Evolutionary conservation across 2,329 filamentous ascomycete species (phyloP), one percentile per base, ranked within the genome.

Genomic region (Arthrobotrys sphaeroides): DNA sequence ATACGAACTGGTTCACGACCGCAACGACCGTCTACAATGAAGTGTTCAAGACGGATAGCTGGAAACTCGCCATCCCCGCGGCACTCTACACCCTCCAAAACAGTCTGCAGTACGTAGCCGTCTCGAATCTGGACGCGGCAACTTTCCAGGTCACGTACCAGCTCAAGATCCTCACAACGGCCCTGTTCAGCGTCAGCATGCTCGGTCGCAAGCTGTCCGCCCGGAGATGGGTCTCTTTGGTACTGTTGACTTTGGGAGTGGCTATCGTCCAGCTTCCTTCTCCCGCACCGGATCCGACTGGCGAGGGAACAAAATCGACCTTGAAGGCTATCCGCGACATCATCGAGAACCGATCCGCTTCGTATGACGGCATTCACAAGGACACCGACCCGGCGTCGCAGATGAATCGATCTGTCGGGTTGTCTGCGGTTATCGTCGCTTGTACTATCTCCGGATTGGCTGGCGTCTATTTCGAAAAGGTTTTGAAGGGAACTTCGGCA

Each of bases 71-170:
- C 6, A 89, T 98, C 43, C 95, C 94, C 0, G 95, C 94, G 2
- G 87, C 89, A 3, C 85, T 98, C 1, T 98, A 97, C 81, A 97
- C 94, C 0, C 82, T 97, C 26, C 93, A 97, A 80, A 98, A 97
- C 81, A 91, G 91, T n/a, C 84, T 98, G 64, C 93, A 97, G 82
- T 99, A 97, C 81, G 88, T 96, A 61, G 94, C 93, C 0, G 89
- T 97, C 9, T 93, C 92, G 76, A 97, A 98, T 79, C 83, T 98
- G 79, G 93, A 96, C 80, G 91, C 94, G 0, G 93, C 95, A 3
- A 93, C 94, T 64, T 98, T 97, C 81, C 94, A 97, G 82, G 90
- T 97, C 73, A 88, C 95, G 24, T 96, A 95, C 82, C 94, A 99
- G 83, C 85, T 98, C 70, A 97, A 97, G 87, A 95, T 98, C 77